Base-by-base conservation (phyloP, 345 rosid genomes). In the Raphanus sativus region DNA sequence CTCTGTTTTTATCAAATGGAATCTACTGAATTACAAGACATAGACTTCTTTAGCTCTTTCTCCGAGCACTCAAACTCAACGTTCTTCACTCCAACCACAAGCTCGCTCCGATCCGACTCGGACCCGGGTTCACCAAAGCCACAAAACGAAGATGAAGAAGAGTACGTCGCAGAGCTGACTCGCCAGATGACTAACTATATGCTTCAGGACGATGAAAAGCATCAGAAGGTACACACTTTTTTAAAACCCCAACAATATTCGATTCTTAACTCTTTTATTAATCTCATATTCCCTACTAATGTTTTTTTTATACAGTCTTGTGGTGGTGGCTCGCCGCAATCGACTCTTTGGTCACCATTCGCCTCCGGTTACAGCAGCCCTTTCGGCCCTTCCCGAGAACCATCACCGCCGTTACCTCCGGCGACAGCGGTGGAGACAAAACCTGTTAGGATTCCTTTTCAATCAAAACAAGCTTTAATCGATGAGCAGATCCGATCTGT, bases 151-250 rank as follows among this genome's bases (percentile, higher is more conserved):
- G 93, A 88, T 62, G 90, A 83, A 28, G 93, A 89, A 69, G 86
- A 83, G 21, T 89, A 85, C 70, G 78, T 82, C 16, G 84, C 89
- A 5, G 90, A 89, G 84, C 77, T 92, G 86, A 86, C 89, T 67
- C 93, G 90, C 8, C 90, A 82, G 88, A 94, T 94, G 98, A 88
- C 95, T 78, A 80, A 86, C 48, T 80, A 75, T 84, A 90, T 87
- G 83, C 80, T 81, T 81, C 83, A 71, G 63, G 83, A 80, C 74
- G 81, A 76, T 70, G 83, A 81, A 54, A 75, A 71, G 30, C 80
- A 70, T 59, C 80, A 32, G 17, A 80, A 76, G 77, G 83, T 81
- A 17, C 62, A 65, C 15, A 21, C 16, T 69, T 64, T 26, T 40
- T 5, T 63, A 1, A 26, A 67, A 70, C 2, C 42, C 17, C 52